These are phyloP conservation scores for Paraurostyla sp. DNA, from an alignment of 73 alveolate species.

Conservation along the genomic window DNA sequence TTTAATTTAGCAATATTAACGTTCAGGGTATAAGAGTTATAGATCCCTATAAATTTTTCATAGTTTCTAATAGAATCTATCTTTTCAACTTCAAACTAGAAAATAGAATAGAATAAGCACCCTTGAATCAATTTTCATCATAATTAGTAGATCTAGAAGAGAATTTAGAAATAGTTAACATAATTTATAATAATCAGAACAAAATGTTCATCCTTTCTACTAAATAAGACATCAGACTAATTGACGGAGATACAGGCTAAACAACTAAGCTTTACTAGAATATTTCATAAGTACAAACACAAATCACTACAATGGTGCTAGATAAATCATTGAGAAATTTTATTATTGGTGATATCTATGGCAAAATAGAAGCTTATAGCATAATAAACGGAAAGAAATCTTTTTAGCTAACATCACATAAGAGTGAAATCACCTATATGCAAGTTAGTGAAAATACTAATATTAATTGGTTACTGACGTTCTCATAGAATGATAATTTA, in stretches of 20 bases:
- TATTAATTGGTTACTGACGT: conserved; percentile 1
- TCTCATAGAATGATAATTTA: neutral
- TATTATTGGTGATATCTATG: conserved; percentile 30
- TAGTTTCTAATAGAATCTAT: conserved; percentile 35
- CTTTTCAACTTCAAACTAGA: conserved; percentile 34
- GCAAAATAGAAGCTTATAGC: conserved; percentile 11
- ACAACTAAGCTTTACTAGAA: neutral
- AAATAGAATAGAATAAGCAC: conserved; percentile 39
- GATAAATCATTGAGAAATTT: neutral
- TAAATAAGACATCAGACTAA: conserved; percentile 29
- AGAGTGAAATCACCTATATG: neutral
- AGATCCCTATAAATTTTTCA: conserved; percentile 8
- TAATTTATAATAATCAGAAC: neutral
- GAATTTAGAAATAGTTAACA: conserved; percentile 16
- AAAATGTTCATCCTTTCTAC: conserved; percentile 5
- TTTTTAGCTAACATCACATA: neutral
- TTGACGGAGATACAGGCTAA: conserved; percentile 32
- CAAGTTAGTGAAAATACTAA: neutral
- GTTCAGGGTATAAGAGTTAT: conserved; percentile 11
- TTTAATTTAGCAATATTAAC: neutral
- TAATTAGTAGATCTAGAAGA: conserved; percentile 13
- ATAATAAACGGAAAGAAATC: conserved; percentile 34
- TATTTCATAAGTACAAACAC: conserved; percentile 7
- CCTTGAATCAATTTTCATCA: neutral
- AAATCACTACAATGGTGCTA: neutral